Conservation (phyloP, 176 grass and related monocot species). For the Musa troglodytarum region DNA sequence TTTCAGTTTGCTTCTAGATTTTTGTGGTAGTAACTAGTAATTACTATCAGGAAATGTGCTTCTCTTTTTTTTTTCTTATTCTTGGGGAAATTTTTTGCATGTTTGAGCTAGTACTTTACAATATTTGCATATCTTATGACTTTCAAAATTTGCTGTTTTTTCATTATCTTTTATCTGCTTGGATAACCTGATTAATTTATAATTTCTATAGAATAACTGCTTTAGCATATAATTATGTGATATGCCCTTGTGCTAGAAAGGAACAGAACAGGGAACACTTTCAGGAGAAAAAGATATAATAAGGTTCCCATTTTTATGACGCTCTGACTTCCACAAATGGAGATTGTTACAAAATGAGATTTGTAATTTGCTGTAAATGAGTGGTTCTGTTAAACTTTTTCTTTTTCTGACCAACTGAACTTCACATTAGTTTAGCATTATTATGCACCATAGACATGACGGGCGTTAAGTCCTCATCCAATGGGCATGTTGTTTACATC, state of each 20-base stretch:
- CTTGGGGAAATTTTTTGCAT: too few species aligned
- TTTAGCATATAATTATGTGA: neutral
- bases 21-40: neutral
- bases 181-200: neutral
- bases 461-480: too few species aligned
- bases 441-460: neutral
- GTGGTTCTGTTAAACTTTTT: neutral
- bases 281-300: neutral
- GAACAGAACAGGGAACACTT: neutral
- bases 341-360: neutral
- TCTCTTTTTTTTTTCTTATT: neutral
- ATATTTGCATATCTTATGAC: too few species aligned
- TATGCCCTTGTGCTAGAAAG: neutral
- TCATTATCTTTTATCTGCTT: neutral
- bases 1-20: constrained; percentile 2
- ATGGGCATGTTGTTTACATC: too few species aligned
- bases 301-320: neutral
- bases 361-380: neutral
- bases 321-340: neutral
- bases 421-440: neutral
- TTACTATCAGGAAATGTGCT: neutral
- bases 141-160: too few species aligned
- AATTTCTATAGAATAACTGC: neutral
- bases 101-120: too few species aligned
- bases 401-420: neutral